Evolutionary conservation across 2,329 filamentous ascomycete genomes (phyloP).

Genomic region (Colletotrichum aenigma): DNA sequence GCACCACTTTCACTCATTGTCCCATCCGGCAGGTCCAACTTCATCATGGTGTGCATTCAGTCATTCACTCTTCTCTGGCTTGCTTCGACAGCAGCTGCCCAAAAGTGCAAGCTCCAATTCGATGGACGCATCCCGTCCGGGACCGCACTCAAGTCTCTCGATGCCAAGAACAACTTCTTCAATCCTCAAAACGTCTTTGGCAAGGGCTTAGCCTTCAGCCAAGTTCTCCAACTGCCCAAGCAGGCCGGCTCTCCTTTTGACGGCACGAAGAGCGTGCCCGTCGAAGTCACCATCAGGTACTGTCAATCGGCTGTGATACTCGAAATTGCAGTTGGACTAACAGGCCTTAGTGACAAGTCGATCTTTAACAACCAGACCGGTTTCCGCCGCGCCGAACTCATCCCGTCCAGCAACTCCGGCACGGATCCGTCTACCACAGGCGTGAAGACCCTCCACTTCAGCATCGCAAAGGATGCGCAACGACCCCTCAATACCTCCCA

Average conservation of each 20-base stretch:
- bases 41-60: slow-evolving; percentile 2
- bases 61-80: slow-evolving; percentile 7
- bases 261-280: slow-evolving; percentile 38
- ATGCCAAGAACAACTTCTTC: slow-evolving; percentile 49
- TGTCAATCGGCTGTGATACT: background rate
- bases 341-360: slow-evolving; percentile 48
- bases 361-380: slow-evolving; percentile 65
- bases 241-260: slow-evolving; percentile 44
- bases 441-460: slow-evolving; percentile 67
- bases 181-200: slow-evolving; percentile 58
- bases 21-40: slow-evolving; percentile 6
- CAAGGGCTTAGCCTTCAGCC: slow-evolving; percentile 52
- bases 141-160: slow-evolving; percentile 43
- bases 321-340: background rate
- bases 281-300: slow-evolving; percentile 56
- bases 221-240: slow-evolving; percentile 53
- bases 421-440: slow-evolving; percentile 55
- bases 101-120: slow-evolving; percentile 42
- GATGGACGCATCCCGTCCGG: slow-evolving; percentile 48
- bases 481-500: slow-evolving; percentile 62
- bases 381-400: slow-evolving; percentile 64
- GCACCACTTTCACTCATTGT: background rate
- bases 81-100: background rate
- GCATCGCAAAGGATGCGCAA: slow-evolving; percentile 54
- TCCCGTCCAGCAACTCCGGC: slow-evolving; percentile 52